These are phyloP conservation scores for Leccinum variicolor DNA, from an alignment of 768 basidiomycete species.

Conservation along the genomic window DNA sequence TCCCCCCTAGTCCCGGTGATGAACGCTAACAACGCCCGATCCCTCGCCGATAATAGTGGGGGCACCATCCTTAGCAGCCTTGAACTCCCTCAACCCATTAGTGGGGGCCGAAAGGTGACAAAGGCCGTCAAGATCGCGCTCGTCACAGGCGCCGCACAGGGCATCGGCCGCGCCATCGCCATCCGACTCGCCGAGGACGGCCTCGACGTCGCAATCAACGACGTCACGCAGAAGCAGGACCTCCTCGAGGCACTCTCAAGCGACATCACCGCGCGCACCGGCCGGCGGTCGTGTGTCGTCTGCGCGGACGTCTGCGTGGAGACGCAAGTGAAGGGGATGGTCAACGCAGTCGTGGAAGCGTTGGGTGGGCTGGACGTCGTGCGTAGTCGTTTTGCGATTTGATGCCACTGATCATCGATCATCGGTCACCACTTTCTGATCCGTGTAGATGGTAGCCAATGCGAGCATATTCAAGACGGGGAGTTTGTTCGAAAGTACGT, in stretches of 20 bases:
- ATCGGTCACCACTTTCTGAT: background rate
- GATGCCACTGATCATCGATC: background rate
- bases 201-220: background rate
- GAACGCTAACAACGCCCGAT: background rate
- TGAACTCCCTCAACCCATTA: too few species aligned
- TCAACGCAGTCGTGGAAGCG: background rate
- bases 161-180: constrained; percentile 48
- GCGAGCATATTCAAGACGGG: background rate
- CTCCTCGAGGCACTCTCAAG: background rate
- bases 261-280: background rate
- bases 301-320: background rate
- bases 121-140: constrained; percentile 29
- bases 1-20: too few species aligned
- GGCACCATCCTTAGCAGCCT: too few species aligned
- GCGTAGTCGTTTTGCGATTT: background rate
- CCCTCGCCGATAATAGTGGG: background rate
- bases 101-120: background rate
- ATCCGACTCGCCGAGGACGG: constrained; percentile 29
- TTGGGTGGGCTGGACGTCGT: background rate
- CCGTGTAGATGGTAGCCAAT: background rate
- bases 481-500: background rate
- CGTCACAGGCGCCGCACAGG: constrained; percentile 43
- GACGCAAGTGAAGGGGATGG: background rate
- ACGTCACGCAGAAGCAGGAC: background rate
- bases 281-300: background rate